Evolutionary conservation across 768 basidiomycete species (phyloP), one percentile per base, ranked within the genome.

Genomic region (Termitomyces sp.): DNA sequence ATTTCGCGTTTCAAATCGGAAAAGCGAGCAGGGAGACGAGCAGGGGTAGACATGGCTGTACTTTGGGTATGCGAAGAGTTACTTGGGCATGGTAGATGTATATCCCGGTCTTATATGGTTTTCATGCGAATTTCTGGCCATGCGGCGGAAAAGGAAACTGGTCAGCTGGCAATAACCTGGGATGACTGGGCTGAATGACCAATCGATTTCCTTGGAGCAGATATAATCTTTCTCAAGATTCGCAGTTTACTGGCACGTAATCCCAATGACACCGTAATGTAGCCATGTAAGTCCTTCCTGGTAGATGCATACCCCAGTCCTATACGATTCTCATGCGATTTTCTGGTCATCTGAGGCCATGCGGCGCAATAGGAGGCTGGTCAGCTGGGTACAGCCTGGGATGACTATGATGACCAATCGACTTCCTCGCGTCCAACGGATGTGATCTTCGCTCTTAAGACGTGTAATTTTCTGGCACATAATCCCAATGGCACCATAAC

Each of bases 1-100:
- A 88, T 81, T 57, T 81, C 71, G 45, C 71, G 71, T 68, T 88
- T 88, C 58, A 87, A 55, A 43, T 84, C 78, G 5, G 69, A 64
- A 60, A 85, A 85, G 42, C 78, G 83, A 38, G 76, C 64, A n/a
- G 80, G 80, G 34, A 72, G 65, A 30, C 60, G 51, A 41, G 28
- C 45, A 37, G 35, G 35, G 3, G 6, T 22, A 45, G 58, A 44
- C 62, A 63, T 63, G 50, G 12, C 22, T 41, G 14, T 21, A 7
- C 7, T n/a, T 35, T 26, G 0, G 24, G 30, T 14, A 12, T 49
- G 22, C 17, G 22, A 44, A 44, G 26, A n/a, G 24, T 49, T 17
- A 38, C 10, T 49, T 19, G n/a, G 0, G 17, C 6, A 28, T 49
- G 37, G 26, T 14, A 24, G 37, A 17, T 21, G 15, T 17, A 21